phyloP scores from a whole-genome alignment of 2,329 filamentous ascomycete genomes.

The Dactylella cylindrospora region DNA sequence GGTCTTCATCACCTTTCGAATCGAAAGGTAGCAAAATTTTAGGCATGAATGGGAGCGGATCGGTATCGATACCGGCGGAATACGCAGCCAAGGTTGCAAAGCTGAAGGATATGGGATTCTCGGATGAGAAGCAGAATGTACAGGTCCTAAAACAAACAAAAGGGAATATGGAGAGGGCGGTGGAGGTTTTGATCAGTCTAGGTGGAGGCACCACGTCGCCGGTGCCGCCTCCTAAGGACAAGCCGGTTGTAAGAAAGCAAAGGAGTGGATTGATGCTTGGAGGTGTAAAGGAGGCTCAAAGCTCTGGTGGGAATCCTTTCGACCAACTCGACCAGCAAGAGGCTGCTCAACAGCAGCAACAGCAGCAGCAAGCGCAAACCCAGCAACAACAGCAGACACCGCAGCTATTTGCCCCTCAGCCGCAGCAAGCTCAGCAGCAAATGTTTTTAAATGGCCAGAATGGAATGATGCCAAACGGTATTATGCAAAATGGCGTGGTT shows the following conservation, averaged over 20 bases:
- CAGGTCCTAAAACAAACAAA: constrained; percentile 78
- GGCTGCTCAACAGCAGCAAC: constrained; percentile 52
- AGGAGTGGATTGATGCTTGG: constrained; percentile 36
- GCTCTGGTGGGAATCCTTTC: constrained; percentile 49
- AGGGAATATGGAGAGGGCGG: constrained; percentile 80
- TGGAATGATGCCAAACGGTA: constrained; percentile 28
- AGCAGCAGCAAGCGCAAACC: constrained; percentile 46
- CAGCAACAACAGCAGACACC: constrained; percentile 47
- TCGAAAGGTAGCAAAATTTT: constrained; percentile 47
- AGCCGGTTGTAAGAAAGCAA: constrained; percentile 51
- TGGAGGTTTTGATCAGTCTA: constrained; percentile 79
- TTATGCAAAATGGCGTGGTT: constrained; percentile 27
- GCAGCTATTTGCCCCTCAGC: constrained; percentile 34
- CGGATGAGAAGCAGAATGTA: constrained; percentile 76
- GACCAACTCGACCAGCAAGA: constrained; percentile 52
- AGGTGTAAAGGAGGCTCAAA: constrained; percentile 42
- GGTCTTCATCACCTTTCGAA: constrained; percentile 41
- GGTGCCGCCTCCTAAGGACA: constrained; percentile 52
- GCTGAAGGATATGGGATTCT: constrained; percentile 88
- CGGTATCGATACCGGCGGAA: constrained; percentile 43
- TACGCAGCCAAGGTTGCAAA: constrained; percentile 67
- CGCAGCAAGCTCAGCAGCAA: constrained; percentile 10
- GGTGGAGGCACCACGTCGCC: constrained; percentile 64
- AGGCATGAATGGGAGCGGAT: constrained; percentile 45
- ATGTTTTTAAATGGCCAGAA: constrained; percentile 34